These are phyloP conservation scores for Xylaria sp. DNA, from an alignment of 2,329 filamentous ascomycete species.

Conservation along the genomic window DNA sequence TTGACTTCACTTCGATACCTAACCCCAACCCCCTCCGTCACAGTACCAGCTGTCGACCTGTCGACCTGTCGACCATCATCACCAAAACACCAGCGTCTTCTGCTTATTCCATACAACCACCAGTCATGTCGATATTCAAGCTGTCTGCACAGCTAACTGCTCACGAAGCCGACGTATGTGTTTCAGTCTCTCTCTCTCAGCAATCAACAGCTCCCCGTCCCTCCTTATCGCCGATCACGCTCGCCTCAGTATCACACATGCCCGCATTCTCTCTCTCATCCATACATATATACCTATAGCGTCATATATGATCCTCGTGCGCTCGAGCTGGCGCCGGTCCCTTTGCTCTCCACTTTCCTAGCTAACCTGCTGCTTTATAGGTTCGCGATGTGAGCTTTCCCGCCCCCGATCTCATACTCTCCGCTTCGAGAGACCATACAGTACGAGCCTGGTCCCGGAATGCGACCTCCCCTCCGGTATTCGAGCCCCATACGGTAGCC, in stretches of 20 bases:
- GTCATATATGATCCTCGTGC: no score
- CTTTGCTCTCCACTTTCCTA: not conserved
- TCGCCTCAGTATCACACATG: not conserved
- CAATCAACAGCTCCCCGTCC: not conserved
- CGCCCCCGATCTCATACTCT: slow-evolving; percentile 64
- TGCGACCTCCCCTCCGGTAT: slow-evolving; percentile 60
- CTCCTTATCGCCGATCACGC: not conserved
- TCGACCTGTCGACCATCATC: not conserved
- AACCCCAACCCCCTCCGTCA: not conserved
- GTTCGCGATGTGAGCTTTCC: slow-evolving; percentile 84
- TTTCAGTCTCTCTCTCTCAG: slow-evolving; percentile 1
- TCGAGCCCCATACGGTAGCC: slow-evolving; percentile 71
- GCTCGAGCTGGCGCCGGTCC: not conserved
- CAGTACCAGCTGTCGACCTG: not conserved
- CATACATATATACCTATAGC: not conserved
- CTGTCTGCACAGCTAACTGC: slow-evolving; percentile 83
- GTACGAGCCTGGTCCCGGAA: slow-evolving; percentile 78
- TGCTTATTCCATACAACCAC: slow-evolving; percentile 6
- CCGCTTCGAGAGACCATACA: slow-evolving; percentile 85
- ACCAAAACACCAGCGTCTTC: not conserved
- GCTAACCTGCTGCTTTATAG: slow-evolving; percentile 41
- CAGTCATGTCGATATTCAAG: slow-evolving; percentile 75
- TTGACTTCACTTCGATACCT: no score
- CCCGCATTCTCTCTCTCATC: not conserved
- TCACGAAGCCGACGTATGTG: slow-evolving; percentile 85